Base-by-base conservation (phyloP, 164 flowering plant species). In the Malania oleifera region DNA sequence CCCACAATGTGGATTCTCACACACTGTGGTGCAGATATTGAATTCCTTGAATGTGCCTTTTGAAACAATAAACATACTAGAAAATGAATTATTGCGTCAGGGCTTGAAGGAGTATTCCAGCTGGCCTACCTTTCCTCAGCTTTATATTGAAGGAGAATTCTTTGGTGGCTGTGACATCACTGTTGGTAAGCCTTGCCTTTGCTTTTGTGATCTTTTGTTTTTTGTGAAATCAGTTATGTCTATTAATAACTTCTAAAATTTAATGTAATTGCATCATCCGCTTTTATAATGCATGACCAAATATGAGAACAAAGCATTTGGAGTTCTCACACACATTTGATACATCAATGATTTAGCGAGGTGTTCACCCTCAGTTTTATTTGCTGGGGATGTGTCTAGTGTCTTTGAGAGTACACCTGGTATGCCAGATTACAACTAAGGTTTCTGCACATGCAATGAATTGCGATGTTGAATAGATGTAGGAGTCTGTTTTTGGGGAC, bases 111-210 rank as follows among this genome's bases (percentile, higher is more conserved):
- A 89, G 59, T 93, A 86, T 54, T 87, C 98, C 24, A 86, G 51
- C 62, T 89, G 98, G 98, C 98, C 97, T 6, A 93, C 98, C 31
- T 93, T 93, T 70, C 98, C 98, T 39, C 98, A 93, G 52, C 87
- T 93, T 26, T 93, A 93, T 58, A 80, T 89, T 49, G 90, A 87
- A 19, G 97, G 98, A 26, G 92, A 89, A 57, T 89, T 90, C 72
- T 87, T 83, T 65, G 98, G 98, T 64, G 96, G 97, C 39, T 90
- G 97, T 67, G 97, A 93, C 75, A 92, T 92, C 48, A 80, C 96
- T 44, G 72, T 92, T 61, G 98, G 96, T 84, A 66, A 75, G 85
- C 64, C 47, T 1, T 62, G 11, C 24, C 24, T 31, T 15, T 9
- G n/a, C n/a, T n/a, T 11, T 13, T 7, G 31, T 11, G 56, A 22